Evolutionary conservation across 1,139 yeast genomes (phyloP), one percentile per base, ranked within the genome.

Genomic region (Pneumocystis murina): DNA sequence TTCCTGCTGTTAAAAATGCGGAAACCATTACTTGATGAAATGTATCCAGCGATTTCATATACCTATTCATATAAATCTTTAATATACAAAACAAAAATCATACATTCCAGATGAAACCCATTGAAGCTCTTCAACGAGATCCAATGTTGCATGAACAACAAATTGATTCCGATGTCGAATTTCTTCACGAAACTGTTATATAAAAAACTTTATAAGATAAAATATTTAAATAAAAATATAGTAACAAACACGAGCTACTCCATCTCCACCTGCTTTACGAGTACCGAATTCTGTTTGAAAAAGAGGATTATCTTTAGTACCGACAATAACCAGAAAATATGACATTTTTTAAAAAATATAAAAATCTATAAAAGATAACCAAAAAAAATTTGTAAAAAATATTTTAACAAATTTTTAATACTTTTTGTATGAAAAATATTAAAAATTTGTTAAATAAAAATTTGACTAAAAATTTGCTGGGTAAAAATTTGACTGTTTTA

Each of bases 201-300:
- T 41, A 6, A 41, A 17, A 10, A 20, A 41, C 4, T n/a, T 41
- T 17, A 17, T 12, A 16, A 16, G 28, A 20, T 12, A 24, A 48
- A 57, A 38, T 17, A 30, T 8, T 36, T 10, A 5, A 55, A 12
- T 35, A 14, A 20, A n/a, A 10, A 28, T 35, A 17, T 16, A 62
- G 70, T 55, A n/a, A n/a, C 10, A 28, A 65, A 73, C 75, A 66
- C 72, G 82, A 43, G 86, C 80, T 63, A 75, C 77, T 28, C 84
- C 95, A 73, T 77, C 92, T 66, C 79, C 84, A 36, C 82, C 81
- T 67, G 78, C 83, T 63, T 86, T 83, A 74, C 80, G 83, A 0
- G 95, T 83, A 1, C 94, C 87, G 67, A 92, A 86, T 72, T 90
- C 97, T 12, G 90, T 79, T 72, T 90, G 96, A 71, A 90, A 92